Evolutionary conservation across 2,329 filamentous ascomycete species (phyloP).

Genomic region (Colletotrichum chrysophilum): DNA sequence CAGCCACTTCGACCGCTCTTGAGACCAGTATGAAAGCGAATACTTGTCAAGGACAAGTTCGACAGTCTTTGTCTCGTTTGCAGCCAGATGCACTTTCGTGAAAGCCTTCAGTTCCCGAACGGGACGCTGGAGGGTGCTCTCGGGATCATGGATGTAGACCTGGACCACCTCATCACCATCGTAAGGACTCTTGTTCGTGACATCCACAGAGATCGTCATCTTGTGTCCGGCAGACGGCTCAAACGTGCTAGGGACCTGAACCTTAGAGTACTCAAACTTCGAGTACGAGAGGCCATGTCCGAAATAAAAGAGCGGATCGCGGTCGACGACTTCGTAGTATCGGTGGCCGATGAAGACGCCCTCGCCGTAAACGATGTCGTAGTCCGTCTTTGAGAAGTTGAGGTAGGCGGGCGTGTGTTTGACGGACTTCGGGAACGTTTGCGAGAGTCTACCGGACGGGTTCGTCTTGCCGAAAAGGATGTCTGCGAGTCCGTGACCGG

Average conservation of each 20-base stretch:
- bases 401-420: slow-evolving; percentile 78
- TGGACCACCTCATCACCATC: slow-evolving; percentile 49
- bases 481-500: slow-evolving; percentile 80
- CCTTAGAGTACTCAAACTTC: slow-evolving; percentile 62
- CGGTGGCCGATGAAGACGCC: slow-evolving; percentile 83
- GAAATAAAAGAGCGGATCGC: slow-evolving; percentile 75
- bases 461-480: slow-evolving; percentile 77
- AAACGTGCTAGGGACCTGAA: slow-evolving; percentile 46
- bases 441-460: slow-evolving; percentile 76
- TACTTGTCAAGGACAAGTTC: slow-evolving; percentile 46
- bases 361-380: slow-evolving; percentile 78
- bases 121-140: slow-evolving; percentile 52
- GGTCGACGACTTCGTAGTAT: slow-evolving; percentile 76
- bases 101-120: slow-evolving; percentile 71
- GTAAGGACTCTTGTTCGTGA: slow-evolving; percentile 11
- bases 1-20: slow-evolving; percentile 68
- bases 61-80: slow-evolving; percentile 62
- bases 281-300: slow-evolving; percentile 84
- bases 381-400: slow-evolving; percentile 74
- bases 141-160: slow-evolving; percentile 56
- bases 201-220: slow-evolving; percentile 30
- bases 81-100: slow-evolving; percentile 64
- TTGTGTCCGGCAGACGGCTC: slow-evolving; percentile 42
- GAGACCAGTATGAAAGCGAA: slow-evolving; percentile 67
- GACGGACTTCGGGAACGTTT: slow-evolving; percentile 71